Base-by-base conservation (phyloP, 768 basidiomycete genomes). In the Cystofilobasidium bisporidii region DNA sequence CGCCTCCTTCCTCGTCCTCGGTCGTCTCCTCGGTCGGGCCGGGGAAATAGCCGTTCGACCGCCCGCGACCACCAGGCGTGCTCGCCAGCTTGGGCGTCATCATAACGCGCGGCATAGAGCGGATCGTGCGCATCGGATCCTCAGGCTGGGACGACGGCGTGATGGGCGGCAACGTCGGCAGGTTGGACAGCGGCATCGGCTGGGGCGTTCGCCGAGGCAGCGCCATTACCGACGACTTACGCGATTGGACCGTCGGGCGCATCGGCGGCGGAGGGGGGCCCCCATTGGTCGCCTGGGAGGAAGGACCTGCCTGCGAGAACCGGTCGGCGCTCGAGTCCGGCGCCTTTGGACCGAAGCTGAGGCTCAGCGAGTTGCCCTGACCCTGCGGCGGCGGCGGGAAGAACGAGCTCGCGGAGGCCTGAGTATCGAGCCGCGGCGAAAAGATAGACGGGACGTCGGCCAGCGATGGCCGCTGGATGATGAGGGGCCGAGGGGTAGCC, bases 111-210 rank as follows among this genome's bases (percentile, higher is more conserved):
- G 67, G 67, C 67, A 68, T 68, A 18, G 61, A 41, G 1, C 67
- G 50, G 24, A 68, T 61, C 17, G 61, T 50, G 17, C 50, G 32
- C 28, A 56, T 50, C 6, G 67, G 67, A 24, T 68, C 61, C 45
- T 68, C 67, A 0, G 40, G 38, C 24, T 45, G 48, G 1, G 56
- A 47, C 11, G 56, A 30, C 36, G 61, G 55, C 26, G 45, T 57
- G 24, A 68, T 61, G 26, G 62, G 62, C 15, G 62, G 68, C 33
- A 69, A 38, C 0, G 63, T 69, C 3, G 68, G 68, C 18, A 69
- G 59, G 47, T 69, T 69, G 57, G 68, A 48, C 20, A 69, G 45
- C 3, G 56, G 62, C 68, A 64, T 64, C 22, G 68, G 68, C 38
- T 62, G 55, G 3, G 67, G 67, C 9, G 60, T 56, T 0, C 43